Evolutionary conservation across 2,329 filamentous ascomycete genomes (phyloP), one percentile per base, ranked within the genome.

Genomic region (Helicocarpus griseus): DNA sequence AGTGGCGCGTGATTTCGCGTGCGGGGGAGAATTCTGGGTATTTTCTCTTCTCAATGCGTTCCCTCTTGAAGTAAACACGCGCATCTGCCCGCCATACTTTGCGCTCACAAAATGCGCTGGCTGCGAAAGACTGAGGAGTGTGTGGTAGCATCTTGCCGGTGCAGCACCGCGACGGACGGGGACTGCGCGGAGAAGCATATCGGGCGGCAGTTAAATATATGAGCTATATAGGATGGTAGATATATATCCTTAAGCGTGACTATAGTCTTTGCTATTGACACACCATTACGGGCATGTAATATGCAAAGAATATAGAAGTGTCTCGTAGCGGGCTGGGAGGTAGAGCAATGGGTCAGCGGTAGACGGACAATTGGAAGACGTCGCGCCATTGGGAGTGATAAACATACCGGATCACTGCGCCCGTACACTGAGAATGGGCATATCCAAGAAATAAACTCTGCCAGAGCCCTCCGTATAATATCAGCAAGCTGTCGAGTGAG

Each of bases 151-250:
- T 51, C 61, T 58, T 54, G 58, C 54, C 41, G 64, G 59, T 57
- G 59, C 54, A 47, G 65, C 63, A 63, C 59, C 62, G 54, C 65
- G 65, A 51, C 61, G 63, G 57, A 63, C 61, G 55, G 64, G 65
- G 36, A 62, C 62, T 52, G 66, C 64, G 63, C 65, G 63, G 57
- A 64, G 63, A 58, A 70, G 63, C 68, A 71, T 70, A 52, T 47
- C 31, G 31, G 22, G 11, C 8, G 13, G 17, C 21, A n/a, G 26
- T 17, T 45, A 26, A 24, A 9, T 21, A 21, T 29, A 21, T 29
- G 3, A 17, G 22, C 14, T 45, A n/a, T 26, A 22, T 13, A 46
- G 26, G 3, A 17, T 29, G 31, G 21, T 46, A 33, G 14, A 7
- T 33, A 8, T 7, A 33, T 4, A 35, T 14, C n/a, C 31, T 35